Base-by-base conservation (phyloP, 2,329 filamentous ascomycete species). In the Hymenoscyphus fraxineus region DNA sequence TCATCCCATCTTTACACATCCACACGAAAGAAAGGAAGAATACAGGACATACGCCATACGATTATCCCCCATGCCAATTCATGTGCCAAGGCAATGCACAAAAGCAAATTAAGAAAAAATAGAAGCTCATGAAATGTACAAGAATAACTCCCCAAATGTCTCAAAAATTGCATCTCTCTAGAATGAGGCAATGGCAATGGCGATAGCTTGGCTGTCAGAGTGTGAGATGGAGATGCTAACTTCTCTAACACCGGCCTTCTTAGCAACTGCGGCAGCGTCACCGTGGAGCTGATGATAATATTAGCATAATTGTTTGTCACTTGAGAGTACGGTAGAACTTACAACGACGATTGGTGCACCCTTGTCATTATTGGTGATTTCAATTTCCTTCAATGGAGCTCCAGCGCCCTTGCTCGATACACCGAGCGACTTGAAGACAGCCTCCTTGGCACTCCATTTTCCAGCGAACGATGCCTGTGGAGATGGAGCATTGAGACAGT, bases 361-460 rank as follows among this genome's bases (percentile, higher is more conserved):
- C 57, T 86, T 89, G 69, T 90, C 88, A 74, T 93, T 89, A 73
- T 88, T 89, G 67, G 86, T 78, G 72, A 99, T 94, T 80, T 99
- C 96, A 80, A 99, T 99, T 54, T 98, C 93, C 82, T 89, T 95
- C 79, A 99, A 78, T 16, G 92, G 84, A 65, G 95, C 94, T 69
- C 96, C 95, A 10, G 90, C 93, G 67, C 95, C 95, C 79, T 91
- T 88, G 78, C 93, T 90, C 71, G 85, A 80, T 13, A 98, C 93
- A 70, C 93, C 93, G 15, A 99, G 83, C 44, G 92, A 93, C 86
- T 99, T 99, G 85, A 99, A 99, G 0, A 99, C 93, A 35, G 95
- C 95, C 80, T 99, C 95, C 82, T 99, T 99, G 41, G 95, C 95
- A 73, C 90, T 94, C 95, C 95, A 99, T 71, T 93, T 88, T 59